A percentile compares a stretch with the other conserved stretches of the same genome.
Evolutionary conservation across 2,329 filamentous ascomycete species (phyloP).

Genomic region (Didymella keratinophila): DNA sequence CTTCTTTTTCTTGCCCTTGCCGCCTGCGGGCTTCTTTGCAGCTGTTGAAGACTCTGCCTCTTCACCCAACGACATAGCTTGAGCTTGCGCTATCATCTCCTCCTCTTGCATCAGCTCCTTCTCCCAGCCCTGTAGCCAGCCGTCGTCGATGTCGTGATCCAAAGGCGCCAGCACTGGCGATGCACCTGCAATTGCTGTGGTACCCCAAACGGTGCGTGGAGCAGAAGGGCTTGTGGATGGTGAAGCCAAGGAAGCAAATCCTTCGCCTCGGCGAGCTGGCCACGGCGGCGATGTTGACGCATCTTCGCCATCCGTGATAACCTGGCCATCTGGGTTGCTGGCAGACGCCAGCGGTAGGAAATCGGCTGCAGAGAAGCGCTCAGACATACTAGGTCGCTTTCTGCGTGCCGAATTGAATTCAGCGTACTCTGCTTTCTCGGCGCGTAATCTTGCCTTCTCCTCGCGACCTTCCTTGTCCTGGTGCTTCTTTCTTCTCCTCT

Average conservation of each 20-base stretch:
- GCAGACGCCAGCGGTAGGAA: conserved; percentile 51
- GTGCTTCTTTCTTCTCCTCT: conserved; percentile 77
- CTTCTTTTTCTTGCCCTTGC: conserved; percentile 71
- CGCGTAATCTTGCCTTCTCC: conserved; percentile 82
- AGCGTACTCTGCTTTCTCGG: conserved; percentile 80
- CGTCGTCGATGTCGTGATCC: conserved; percentile 67
- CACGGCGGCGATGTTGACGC: conserved; percentile 58
- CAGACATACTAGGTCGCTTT: conserved; percentile 63
- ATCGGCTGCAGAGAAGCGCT: conserved; percentile 60
- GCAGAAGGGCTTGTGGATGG: conserved; percentile 83
- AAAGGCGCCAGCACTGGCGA: conserved; percentile 63
- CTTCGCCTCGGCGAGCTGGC: conserved; percentile 61
- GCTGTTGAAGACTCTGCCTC: conserved; percentile 21
- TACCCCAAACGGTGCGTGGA: conserved; percentile 91
- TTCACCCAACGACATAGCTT: conserved; percentile 49
- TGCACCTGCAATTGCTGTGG: conserved; percentile 66
- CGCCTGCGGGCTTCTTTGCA: conserved; percentile 48
- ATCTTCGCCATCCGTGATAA: conserved; percentile 42
- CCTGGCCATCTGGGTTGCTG: conserved; percentile 36
- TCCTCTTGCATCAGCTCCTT: conserved; percentile 73
- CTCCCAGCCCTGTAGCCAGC: conserved; percentile 87
- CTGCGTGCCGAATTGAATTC: conserved; percentile 72
- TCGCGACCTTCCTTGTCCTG: conserved; percentile 84
- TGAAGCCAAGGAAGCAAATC: conserved; percentile 73
- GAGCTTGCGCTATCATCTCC: conserved; percentile 59